These are phyloP conservation scores for Fusarium mundagurra DNA, from an alignment of 2,329 filamentous ascomycete genomes.

Conservation along the genomic window DNA sequence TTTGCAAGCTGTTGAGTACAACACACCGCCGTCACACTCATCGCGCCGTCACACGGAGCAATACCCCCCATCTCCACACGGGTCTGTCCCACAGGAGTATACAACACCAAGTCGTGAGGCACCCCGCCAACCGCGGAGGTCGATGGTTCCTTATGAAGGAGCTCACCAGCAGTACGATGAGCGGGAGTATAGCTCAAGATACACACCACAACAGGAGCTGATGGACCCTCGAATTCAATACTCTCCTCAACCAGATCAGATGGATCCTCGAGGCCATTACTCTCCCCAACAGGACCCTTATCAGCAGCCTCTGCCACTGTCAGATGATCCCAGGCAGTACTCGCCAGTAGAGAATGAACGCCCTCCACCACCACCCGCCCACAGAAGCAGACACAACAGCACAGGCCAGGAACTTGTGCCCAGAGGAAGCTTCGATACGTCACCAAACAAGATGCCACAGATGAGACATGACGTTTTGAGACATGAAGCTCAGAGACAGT, in stretches of 20 bases:
- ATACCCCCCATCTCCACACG: slow-evolving; percentile 49
- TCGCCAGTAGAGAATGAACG: slow-evolving; percentile 54
- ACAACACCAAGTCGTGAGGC: slow-evolving; percentile 33
- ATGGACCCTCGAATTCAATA: slow-evolving; percentile 49
- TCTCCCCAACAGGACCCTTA: slow-evolving; percentile 47
- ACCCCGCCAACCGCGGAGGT: slow-evolving; percentile 46
- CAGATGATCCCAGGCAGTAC: slow-evolving; percentile 48
- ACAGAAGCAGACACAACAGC: slow-evolving; percentile 59
- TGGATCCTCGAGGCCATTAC: slow-evolving; percentile 51
- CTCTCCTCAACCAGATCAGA: slow-evolving; percentile 50
- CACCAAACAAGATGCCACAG: slow-evolving; percentile 54
- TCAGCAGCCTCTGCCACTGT: slow-evolving; percentile 40
- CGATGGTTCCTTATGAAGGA: slow-evolving; percentile 50
- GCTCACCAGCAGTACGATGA: slow-evolving; percentile 51
- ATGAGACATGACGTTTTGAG: slow-evolving; percentile 69
- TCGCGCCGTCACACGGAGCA: slow-evolving; percentile 50
- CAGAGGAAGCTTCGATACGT: slow-evolving; percentile 53
- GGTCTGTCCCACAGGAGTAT: slow-evolving; percentile 31
- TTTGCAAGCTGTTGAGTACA: slow-evolving; percentile 63
- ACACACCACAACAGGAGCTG: slow-evolving; percentile 49
- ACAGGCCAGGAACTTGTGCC: slow-evolving; percentile 54
- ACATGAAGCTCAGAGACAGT: slow-evolving; percentile 66
- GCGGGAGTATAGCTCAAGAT: slow-evolving; percentile 48
- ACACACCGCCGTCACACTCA: slow-evolving; percentile 51
- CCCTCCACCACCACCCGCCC: slow-evolving; percentile 67